phyloP scores from a whole-genome alignment of 805 yeast species.

The Cyberlindnera xishuangbannaensis region DNA sequence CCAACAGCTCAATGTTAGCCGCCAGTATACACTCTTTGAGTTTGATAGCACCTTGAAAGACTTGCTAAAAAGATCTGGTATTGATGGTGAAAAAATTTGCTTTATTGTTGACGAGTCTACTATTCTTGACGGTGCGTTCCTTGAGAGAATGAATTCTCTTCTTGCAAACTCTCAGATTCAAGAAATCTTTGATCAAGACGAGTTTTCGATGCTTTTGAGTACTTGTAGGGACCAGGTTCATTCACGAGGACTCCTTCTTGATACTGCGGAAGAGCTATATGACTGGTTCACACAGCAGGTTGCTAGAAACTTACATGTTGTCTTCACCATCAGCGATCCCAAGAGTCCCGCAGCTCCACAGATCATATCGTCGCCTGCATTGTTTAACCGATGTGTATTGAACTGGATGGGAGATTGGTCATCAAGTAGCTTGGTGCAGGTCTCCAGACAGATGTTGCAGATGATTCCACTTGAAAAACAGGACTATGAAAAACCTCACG shows the following conservation, averaged over 20 bases:
- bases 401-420: slow-evolving; percentile 91
- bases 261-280: slow-evolving; percentile 63
- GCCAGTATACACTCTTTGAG: slow-evolving; percentile 48
- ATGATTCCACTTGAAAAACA: slow-evolving; percentile 50
- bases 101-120: slow-evolving; percentile 78
- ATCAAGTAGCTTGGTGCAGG: slow-evolving; percentile 38
- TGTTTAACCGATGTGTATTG: slow-evolving; percentile 83
- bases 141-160: slow-evolving; percentile 90
- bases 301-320: slow-evolving; percentile 70
- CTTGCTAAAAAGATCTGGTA: slow-evolving; percentile 44
- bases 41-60: slow-evolving; percentile 62
- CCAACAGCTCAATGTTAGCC: slow-evolving; percentile 50
- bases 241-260: slow-evolving; percentile 56
- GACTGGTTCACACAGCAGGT: slow-evolving; percentile 69
- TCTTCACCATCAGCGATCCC: slow-evolving; percentile 66
- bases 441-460: slow-evolving; percentile 39
- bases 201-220: slow-evolving; percentile 44
- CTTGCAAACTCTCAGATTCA: slow-evolving; percentile 92
- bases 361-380: slow-evolving; percentile 75
- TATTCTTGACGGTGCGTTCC: slow-evolving; percentile 66
- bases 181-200: slow-evolving; percentile 79
- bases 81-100: slow-evolving; percentile 57
- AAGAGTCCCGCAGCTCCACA: slow-evolving; percentile 31
- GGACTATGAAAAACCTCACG: slow-evolving; percentile 32
- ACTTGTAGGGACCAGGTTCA: slow-evolving; percentile 53